These are phyloP conservation scores for Fusarium haematococcum DNA, from an alignment of 2,329 filamentous ascomycete genomes.

Conservation along the genomic window DNA sequence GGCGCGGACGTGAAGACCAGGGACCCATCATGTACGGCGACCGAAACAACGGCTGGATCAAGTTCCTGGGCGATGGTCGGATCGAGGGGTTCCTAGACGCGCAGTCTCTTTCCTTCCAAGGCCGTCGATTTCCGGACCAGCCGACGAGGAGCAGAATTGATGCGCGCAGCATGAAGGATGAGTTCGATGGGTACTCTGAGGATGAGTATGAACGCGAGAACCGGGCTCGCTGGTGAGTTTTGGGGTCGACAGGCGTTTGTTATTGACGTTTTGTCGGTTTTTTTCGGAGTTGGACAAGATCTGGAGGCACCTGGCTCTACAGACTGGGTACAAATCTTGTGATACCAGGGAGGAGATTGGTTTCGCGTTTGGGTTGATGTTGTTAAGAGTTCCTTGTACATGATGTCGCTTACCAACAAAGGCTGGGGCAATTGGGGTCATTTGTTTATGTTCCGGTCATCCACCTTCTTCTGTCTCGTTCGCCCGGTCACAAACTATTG, in stretches of 20 bases:
- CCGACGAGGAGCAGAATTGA: constrained; percentile 47
- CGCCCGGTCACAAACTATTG: no score
- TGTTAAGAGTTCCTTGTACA: neutral
- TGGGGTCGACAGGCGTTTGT: neutral
- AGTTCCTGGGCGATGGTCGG: constrained; percentile 52
- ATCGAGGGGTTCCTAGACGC: constrained; percentile 49
- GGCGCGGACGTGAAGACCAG: constrained; percentile 51
- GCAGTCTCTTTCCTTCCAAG: constrained; percentile 46
- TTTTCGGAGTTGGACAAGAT: neutral
- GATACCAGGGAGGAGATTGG: neutral
- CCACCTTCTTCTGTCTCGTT: neutral
- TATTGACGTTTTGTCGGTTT: neutral
- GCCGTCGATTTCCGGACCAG: constrained; percentile 39
- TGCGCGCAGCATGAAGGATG: constrained; percentile 36
- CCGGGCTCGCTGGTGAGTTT: constrained; percentile 28
- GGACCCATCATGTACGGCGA: constrained; percentile 46
- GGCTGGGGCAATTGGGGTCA: neutral
- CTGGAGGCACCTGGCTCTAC: neutral
- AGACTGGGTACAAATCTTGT: neutral
- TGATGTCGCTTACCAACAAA: neutral
- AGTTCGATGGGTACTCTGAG: constrained; percentile 48
- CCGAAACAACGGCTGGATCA: constrained; percentile 47
- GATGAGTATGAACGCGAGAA: constrained; percentile 45
- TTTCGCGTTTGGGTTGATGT: neutral
- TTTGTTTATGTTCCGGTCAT: neutral